Percentiles rank a stretch among this genome's conserved stretches.
Evolutionary conservation across 23 red algal species (phyloP).

Genomic region (Gracilaria gracilis): DNA sequence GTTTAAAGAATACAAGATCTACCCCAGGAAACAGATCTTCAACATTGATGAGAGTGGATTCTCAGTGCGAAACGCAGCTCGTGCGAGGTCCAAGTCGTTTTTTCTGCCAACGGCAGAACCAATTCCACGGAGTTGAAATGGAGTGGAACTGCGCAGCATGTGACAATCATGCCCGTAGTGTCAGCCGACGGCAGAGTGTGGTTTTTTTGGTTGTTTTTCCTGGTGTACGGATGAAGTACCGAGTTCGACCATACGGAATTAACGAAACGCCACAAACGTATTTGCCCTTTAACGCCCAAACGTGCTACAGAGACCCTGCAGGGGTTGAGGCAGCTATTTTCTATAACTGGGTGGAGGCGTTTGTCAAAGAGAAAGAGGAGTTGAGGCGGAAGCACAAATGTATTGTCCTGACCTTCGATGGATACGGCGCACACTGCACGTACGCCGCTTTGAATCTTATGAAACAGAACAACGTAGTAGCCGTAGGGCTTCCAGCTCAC

Average conservation of each 20-base stretch:
- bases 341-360: neutral
- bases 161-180: neutral
- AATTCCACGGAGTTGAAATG: neutral
- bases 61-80: neutral
- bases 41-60: slow-evolving; percentile 15
- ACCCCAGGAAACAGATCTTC: neutral
- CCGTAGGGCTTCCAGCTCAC: neutral
- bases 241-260: too few species aligned
- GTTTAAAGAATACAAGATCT: neutral
- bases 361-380: neutral
- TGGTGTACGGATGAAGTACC: too few species aligned
- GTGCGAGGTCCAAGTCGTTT: neutral
- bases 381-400: neutral
- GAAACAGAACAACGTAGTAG: too few species aligned
- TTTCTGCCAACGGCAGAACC: neutral
- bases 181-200: neutral
- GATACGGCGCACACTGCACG: slow-evolving; percentile 4
- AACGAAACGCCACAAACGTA: too few species aligned
- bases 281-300: neutral
- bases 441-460: too few species aligned
- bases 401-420: slow-evolving; percentile 12
- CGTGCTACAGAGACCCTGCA: slow-evolving; percentile 18
- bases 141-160: slow-evolving; percentile 16
- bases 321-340: neutral
- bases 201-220: too few species aligned